These are phyloP conservation scores for Lachnellula hyalina DNA, from an alignment of 2,329 filamentous ascomycete genomes.

Conservation along the genomic window DNA sequence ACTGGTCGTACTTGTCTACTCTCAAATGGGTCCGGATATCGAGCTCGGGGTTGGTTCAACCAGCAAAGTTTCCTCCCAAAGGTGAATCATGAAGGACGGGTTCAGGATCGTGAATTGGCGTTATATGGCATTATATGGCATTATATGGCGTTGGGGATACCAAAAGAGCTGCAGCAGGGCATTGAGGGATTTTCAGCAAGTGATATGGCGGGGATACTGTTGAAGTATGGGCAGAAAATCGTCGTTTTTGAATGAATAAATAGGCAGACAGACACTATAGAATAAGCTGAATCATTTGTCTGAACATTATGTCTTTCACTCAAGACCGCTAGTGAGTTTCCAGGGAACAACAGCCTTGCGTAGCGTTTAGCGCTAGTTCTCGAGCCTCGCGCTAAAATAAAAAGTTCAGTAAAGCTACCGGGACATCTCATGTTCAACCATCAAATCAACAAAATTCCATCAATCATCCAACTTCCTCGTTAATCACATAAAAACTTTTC, in stretches of 20 bases:
- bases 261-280: too few species aligned
- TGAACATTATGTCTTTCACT: too few species aligned
- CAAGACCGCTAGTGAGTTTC: background rate
- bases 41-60: constrained; percentile 56
- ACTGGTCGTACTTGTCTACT: constrained; percentile 74
- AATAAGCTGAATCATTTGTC: too few species aligned
- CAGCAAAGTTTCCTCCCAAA: constrained; percentile 76
- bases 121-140: constrained; percentile 4
- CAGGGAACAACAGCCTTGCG: constrained; percentile 2
- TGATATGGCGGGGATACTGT: background rate
- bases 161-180: constrained; percentile 7
- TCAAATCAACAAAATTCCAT: constrained; percentile 10
- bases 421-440: background rate
- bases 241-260: background rate
- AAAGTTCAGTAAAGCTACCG: constrained; percentile 8
- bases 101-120: constrained; percentile 1
- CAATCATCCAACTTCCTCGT: constrained; percentile 8
- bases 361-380: constrained; percentile 6
- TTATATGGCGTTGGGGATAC: constrained; percentile 16
- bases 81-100: constrained; percentile 32
- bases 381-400: constrained; percentile 11
- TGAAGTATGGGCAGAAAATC: background rate
- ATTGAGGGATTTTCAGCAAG: background rate
- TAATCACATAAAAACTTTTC: constrained; percentile 7
- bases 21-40: constrained; percentile 73